phyloP scores from a whole-genome alignment of 331 rosid species.

The Malus hybrid region DNA sequence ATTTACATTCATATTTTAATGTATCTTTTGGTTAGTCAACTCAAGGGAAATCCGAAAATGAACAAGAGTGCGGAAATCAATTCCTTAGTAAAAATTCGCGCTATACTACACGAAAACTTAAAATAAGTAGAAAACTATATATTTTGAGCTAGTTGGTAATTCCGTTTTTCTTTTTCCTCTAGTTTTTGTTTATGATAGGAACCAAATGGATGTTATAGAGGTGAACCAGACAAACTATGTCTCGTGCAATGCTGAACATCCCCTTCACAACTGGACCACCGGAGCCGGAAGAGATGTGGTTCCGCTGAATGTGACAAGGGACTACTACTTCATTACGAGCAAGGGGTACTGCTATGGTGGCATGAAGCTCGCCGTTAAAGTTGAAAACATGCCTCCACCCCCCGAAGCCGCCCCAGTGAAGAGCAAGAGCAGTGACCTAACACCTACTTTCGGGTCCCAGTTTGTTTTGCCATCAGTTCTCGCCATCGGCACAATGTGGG shows the following conservation, averaged over 20 bases:
- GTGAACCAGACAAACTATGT: conserved; percentile 87
- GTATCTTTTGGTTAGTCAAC: background rate
- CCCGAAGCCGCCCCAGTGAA: conserved; percentile 34
- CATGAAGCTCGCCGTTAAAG: conserved; percentile 67
- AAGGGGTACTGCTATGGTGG: conserved; percentile 86
- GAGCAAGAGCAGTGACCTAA: conserved; percentile 22
- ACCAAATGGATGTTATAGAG: conserved; percentile 71
- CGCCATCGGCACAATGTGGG: conserved; percentile 57
- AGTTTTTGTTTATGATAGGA: conserved; percentile 94
- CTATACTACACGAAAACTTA: background rate
- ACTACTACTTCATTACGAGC: conserved; percentile 73
- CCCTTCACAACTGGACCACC: conserved; percentile 64
- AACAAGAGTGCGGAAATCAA: too few species aligned
- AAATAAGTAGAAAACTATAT: background rate
- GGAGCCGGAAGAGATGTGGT: conserved; percentile 95
- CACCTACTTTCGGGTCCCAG: conserved; percentile 16
- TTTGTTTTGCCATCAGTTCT: conserved; percentile 46
- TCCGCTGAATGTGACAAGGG: conserved; percentile 67
- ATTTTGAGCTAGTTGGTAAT: conserved; percentile 11
- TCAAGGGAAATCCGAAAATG: background rate
- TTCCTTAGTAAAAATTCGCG: background rate
- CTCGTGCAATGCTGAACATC: conserved; percentile 59
- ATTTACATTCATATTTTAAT: background rate
- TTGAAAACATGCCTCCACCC: conserved; percentile 69
- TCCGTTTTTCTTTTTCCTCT: background rate